phyloP scores from a whole-genome alignment of 805 yeast genomes.

The Zygosaccharomyces bailii region DNA sequence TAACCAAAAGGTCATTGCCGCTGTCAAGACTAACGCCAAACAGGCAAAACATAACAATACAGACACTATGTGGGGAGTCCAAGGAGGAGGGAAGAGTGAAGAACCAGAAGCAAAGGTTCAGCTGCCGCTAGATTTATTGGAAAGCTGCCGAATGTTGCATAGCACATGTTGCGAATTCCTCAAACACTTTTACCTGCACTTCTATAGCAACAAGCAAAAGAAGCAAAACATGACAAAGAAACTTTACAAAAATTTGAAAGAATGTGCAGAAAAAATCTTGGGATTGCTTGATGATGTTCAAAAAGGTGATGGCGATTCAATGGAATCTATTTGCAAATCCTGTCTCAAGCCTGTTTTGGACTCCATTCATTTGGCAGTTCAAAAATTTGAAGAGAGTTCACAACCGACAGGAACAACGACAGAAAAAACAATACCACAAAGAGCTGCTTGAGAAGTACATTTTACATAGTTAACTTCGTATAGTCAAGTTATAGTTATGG shows the following conservation, averaged over 20 bases:
- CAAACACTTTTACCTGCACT: slow-evolving; percentile 70
- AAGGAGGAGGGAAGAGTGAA: slow-evolving; percentile 23
- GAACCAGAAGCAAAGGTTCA: slow-evolving; percentile 33
- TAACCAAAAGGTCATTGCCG: slow-evolving; percentile 42
- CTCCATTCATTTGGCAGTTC: slow-evolving; percentile 46
- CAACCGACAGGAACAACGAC: background rate
- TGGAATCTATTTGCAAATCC: slow-evolving; percentile 30
- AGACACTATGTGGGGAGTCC: slow-evolving; percentile 27
- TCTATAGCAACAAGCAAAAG: slow-evolving; percentile 46
- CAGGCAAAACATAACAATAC: slow-evolving; percentile 42
- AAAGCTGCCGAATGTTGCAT: slow-evolving; percentile 57
- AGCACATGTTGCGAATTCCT: slow-evolving; percentile 72
- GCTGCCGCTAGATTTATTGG: slow-evolving; percentile 41
- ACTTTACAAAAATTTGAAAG: slow-evolving; percentile 46
- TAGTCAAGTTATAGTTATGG: too few species aligned
- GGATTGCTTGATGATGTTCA: slow-evolving; percentile 31
- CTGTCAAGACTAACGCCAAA: slow-evolving; percentile 52
- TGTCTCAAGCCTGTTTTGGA: slow-evolving; percentile 44
- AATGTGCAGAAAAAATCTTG: slow-evolving; percentile 43
- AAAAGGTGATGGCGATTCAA: slow-evolving; percentile 30
- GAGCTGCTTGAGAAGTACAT: background rate
- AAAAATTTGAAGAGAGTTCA: slow-evolving; percentile 41
- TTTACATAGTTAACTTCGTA: too few species aligned
- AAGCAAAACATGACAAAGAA: slow-evolving; percentile 44
- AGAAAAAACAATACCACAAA: background rate